phyloP scores from a whole-genome alignment of 169 alveolate genomes.

The Theileria sp. region DNA sequence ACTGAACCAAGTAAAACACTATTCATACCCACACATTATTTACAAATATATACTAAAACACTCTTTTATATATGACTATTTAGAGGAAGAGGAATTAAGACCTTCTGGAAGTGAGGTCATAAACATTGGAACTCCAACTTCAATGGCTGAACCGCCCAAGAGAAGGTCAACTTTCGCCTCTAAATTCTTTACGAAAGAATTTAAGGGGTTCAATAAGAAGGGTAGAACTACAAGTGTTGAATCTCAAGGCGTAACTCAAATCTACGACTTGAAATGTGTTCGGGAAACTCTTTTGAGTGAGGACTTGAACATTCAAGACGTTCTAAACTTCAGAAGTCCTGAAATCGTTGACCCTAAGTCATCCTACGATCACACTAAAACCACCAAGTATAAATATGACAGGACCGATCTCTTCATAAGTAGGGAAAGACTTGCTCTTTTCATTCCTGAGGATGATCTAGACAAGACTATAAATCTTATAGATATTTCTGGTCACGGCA shows the following conservation, averaged over 20 bases:
- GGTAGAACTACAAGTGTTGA: background rate
- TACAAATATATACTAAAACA: too few relatives aligned
- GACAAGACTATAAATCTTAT: constrained; percentile 72
- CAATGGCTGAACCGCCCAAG: background rate
- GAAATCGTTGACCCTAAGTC: constrained; percentile 3
- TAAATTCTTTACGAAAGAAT: background rate
- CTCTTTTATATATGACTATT: too few relatives aligned
- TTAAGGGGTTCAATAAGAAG: background rate
- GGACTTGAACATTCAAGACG: constrained; percentile 10
- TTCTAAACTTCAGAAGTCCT: constrained; percentile 20
- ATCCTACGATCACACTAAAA: background rate
- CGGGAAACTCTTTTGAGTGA: constrained; percentile 7
- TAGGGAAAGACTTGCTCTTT: constrained; percentile 35
- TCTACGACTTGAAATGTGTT: background rate
- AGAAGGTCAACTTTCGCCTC: background rate
- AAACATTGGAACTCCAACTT: background rate
- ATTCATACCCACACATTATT: background rate
- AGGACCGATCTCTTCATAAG: constrained; percentile 24
- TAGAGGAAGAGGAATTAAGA: background rate
- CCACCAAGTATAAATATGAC: constrained; percentile 13
- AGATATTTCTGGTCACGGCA: constrained; percentile 79
- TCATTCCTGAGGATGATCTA: constrained; percentile 71
- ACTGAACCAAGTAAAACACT: background rate
- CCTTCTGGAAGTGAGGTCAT: background rate
- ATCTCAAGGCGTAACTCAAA: background rate